Evolutionary conservation across 345 rosid genomes (phyloP).

Genomic region (Eucalyptus rudis): DNA sequence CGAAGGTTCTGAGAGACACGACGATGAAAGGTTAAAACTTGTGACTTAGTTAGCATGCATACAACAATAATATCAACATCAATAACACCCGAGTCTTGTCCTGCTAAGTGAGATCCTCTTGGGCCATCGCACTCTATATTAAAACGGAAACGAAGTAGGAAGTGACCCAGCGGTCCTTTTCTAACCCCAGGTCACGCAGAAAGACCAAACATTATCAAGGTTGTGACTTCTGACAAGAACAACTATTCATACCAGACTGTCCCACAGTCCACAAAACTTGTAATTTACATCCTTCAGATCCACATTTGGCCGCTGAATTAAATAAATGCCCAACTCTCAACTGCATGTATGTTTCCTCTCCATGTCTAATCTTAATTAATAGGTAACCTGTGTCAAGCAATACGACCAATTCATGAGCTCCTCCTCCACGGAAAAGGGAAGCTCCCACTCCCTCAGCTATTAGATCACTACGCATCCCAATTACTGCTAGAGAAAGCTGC

Average conservation of each 20-base stretch:
- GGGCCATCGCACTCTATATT: not conserved
- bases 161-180: not conserved
- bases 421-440: not conserved
- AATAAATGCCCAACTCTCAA: not conserved
- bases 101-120: not conserved
- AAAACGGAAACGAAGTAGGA: not conserved
- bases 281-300: not conserved
- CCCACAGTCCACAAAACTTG: not conserved
- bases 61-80: not conserved
- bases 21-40: not conserved
- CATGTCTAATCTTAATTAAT: not conserved
- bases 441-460: not conserved
- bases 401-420: not conserved
- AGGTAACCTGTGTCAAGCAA: not conserved
- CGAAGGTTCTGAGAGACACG: conserved; percentile 50
- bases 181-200: not conserved
- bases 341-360: not conserved
- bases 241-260: not conserved
- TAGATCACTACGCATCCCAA: not conserved
- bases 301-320: not conserved
- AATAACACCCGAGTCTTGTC: not conserved
- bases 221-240: not conserved
- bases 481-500: not conserved
- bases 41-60: not conserved
- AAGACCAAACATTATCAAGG: not conserved